phyloP scores from a whole-genome alignment of 148 eudicot genomes.

The Camellia japonica region DNA sequence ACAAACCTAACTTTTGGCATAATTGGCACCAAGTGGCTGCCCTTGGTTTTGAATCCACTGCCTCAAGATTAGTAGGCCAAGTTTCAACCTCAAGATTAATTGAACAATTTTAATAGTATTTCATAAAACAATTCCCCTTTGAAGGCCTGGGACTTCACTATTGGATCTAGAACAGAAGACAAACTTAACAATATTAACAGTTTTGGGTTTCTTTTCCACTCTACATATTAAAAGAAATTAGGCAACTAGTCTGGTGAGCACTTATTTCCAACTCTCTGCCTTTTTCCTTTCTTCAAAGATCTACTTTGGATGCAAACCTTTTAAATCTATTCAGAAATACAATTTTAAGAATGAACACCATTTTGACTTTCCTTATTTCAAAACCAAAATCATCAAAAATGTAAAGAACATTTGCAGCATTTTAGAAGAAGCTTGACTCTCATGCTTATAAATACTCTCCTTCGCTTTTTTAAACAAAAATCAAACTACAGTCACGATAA shows the following conservation, averaged over 20 bases:
- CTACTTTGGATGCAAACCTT: background rate
- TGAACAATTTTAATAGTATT: too few relatives aligned
- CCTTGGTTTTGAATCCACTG: too few relatives aligned
- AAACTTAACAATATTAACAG: background rate
- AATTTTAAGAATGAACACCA: background rate
- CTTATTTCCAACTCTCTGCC: background rate
- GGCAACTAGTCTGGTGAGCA: background rate
- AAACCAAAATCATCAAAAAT: background rate
- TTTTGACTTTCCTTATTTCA: background rate
- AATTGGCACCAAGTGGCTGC: too few relatives aligned
- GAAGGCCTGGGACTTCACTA: background rate
- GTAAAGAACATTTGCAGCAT: background rate
- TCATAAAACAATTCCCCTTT: background rate
- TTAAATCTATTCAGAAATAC: background rate
- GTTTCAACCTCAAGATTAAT: too few relatives aligned
- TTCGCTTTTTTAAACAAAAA: background rate
- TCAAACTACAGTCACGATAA: constrained; percentile 5
- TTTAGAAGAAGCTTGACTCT: background rate
- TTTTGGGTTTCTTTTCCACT: background rate
- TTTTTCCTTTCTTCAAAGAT: background rate
- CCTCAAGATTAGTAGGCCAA: too few relatives aligned
- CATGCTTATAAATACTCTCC: background rate
- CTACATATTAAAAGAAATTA: background rate
- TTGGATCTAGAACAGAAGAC: background rate
- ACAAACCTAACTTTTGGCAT: too few relatives aligned